Conservation (phyloP, 2,329 filamentous ascomycete genomes). For the Trichophaea hybrida region DNA sequence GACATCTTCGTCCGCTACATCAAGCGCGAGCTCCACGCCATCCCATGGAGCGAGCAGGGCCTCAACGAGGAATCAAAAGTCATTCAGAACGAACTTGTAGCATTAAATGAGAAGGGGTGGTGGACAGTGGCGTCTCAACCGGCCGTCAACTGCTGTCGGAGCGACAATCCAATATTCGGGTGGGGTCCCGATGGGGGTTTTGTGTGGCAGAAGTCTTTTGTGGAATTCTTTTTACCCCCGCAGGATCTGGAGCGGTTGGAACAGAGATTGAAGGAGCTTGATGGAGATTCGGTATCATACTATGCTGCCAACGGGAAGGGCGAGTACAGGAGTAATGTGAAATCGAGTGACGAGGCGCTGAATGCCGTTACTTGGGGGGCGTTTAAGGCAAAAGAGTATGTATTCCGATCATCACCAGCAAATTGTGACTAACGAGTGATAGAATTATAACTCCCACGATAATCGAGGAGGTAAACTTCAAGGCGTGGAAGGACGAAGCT, state of each 20-base stretch:
- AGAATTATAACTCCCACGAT: slow-evolving; percentile 83
- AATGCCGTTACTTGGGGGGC: slow-evolving; percentile 97
- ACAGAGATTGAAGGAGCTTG: slow-evolving; percentile 46
- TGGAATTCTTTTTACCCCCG: slow-evolving; percentile 79
- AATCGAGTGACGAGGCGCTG: slow-evolving; percentile 32
- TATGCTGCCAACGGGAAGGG: slow-evolving; percentile 57
- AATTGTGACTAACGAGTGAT: neutral
- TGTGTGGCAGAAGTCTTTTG: slow-evolving; percentile 96
- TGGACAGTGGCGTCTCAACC: slow-evolving; percentile 96
- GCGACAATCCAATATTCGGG: slow-evolving; percentile 64
- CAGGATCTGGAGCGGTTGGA: slow-evolving; percentile 57
- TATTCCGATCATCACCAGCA: neutral
- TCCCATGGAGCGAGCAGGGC: slow-evolving; percentile 89
- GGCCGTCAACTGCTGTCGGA: slow-evolving; percentile 72
- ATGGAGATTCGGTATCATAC: slow-evolving; percentile 60
- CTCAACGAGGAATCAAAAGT: slow-evolving; percentile 68
- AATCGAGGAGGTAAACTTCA: slow-evolving; percentile 87
- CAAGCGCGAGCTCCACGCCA: slow-evolving; percentile 59
- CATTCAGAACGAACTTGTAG: slow-evolving; percentile 61
- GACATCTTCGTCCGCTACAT: slow-evolving; percentile 69
- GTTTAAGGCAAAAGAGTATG: slow-evolving; percentile 71
- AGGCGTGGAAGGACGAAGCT: slow-evolving; percentile 87
- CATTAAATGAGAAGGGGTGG: slow-evolving; percentile 70
- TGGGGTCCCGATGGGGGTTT: slow-evolving; percentile 90
- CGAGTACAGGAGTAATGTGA: slow-evolving; percentile 23